A percentile compares a stretch with the other conserved stretches of the same genome.
These are phyloP conservation scores for Saturnispora saitoi DNA, from an alignment of 805 yeast genomes.

Conservation along the genomic window DNA sequence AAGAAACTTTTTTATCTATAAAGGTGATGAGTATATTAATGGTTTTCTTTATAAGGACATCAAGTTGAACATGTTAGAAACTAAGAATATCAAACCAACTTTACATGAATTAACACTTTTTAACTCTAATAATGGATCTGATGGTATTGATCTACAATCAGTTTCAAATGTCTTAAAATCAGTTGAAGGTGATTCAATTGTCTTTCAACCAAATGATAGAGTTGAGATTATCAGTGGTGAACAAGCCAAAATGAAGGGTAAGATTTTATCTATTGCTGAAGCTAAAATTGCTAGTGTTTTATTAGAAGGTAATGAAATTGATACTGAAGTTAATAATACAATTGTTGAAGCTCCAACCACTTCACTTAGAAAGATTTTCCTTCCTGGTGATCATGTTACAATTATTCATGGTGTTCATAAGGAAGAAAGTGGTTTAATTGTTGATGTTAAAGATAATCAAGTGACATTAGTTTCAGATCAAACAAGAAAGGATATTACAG, in stretches of 20 bases:
- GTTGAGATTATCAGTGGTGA: slow-evolving; percentile 92
- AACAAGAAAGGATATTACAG: slow-evolving; percentile 80
- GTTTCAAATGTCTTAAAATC: slow-evolving; percentile 80
- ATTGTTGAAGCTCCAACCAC: slow-evolving; percentile 72
- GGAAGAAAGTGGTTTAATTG: slow-evolving; percentile 93
- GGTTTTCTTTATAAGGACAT: slow-evolving; percentile 85
- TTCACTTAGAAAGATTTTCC: slow-evolving; percentile 76
- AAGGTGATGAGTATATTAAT: slow-evolving; percentile 81
- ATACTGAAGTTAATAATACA: slow-evolving; percentile 45
- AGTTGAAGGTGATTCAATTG: slow-evolving; percentile 42
- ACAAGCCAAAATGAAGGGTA: slow-evolving; percentile 82
- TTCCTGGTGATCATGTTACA: slow-evolving; percentile 91
- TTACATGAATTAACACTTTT: slow-evolving; percentile 83
- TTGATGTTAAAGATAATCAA: slow-evolving; percentile 70
- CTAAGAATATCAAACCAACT: slow-evolving; percentile 73
- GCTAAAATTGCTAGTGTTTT: slow-evolving; percentile 44
- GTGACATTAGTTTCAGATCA: slow-evolving; percentile 88
- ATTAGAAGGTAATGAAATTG: slow-evolving; percentile 44
- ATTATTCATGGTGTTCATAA: slow-evolving; percentile 84
- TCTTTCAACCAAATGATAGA: slow-evolving; percentile 87
- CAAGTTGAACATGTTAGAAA: slow-evolving; percentile 70
- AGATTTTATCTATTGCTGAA: slow-evolving; percentile 57
- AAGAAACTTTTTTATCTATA: slow-evolving; percentile 57
- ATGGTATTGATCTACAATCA: slow-evolving; percentile 78
- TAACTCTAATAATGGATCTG: slow-evolving; percentile 42